Percentiles rank a stretch among this genome's conserved stretches.
Conservation (phyloP, 768 basidiomycete genomes). For the Collybia nuda region DNA sequence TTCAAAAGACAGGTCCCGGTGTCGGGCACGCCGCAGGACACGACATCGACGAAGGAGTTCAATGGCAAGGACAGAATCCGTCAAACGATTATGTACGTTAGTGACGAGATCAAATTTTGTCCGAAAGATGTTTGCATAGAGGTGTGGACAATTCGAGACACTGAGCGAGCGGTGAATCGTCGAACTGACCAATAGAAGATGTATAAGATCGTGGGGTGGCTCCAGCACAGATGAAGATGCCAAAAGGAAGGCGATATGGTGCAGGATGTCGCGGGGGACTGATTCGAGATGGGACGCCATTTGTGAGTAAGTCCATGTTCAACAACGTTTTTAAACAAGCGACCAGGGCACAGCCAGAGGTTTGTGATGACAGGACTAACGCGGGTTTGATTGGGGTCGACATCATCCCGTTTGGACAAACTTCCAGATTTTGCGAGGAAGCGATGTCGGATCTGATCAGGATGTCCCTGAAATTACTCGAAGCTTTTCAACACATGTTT, state of each 20-base stretch:
- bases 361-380: too few relatives aligned
- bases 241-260: conserved; percentile 50
- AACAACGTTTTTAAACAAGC: conserved; percentile 3
- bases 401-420: too few relatives aligned
- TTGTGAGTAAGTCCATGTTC: conserved; percentile 4
- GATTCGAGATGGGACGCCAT: conserved; percentile 49
- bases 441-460: too few relatives aligned
- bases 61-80: conserved; percentile 41
- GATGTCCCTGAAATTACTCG: too few relatives aligned
- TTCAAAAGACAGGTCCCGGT: conserved; percentile 26
- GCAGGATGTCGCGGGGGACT: conserved; percentile 57
- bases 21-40: conserved; percentile 48
- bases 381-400: too few relatives aligned
- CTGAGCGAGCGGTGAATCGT: conserved; percentile 43
- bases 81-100: conserved; percentile 23
- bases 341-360: background rate
- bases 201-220: conserved; percentile 39
- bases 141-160: conserved; percentile 42
- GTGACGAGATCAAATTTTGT: conserved; percentile 44
- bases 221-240: conserved; percentile 35
- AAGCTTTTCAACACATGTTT: too few relatives aligned
- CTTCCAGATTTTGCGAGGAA: too few relatives aligned
- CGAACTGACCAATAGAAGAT: conserved; percentile 46
- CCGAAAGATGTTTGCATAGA: conserved; percentile 57
- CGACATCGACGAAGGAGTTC: conserved; percentile 49